Conservation (phyloP, 2,329 filamentous ascomycete genomes). For the Neophaeococcomyces aloes region DNA sequence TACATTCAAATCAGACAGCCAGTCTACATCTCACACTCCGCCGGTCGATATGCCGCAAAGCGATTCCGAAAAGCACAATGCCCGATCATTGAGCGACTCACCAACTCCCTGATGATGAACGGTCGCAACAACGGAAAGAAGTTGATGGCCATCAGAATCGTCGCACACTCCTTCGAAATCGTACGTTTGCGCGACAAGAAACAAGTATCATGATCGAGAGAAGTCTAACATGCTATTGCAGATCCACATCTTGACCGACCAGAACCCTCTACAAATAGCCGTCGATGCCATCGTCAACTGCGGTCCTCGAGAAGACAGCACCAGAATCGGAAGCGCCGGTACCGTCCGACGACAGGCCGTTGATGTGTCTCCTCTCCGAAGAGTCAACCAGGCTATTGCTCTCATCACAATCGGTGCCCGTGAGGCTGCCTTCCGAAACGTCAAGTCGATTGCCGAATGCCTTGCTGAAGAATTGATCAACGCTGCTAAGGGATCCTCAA, state of each 20-base stretch:
- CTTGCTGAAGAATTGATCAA: constrained; percentile 99
- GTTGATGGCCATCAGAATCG: constrained; percentile 99
- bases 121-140: constrained; percentile 99
- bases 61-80: constrained; percentile 99
- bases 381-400: constrained; percentile 99
- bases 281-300: constrained; percentile 99
- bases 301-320: constrained; percentile 98
- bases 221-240: constrained; percentile 33
- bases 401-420: constrained; percentile 98
- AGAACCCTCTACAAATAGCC: constrained; percentile 99
- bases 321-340: constrained; percentile 98
- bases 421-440: constrained; percentile 98
- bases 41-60: constrained; percentile 97
- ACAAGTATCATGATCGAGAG: background rate
- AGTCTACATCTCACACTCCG: constrained; percentile 98
- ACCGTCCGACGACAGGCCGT: constrained; percentile 99
- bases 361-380: constrained; percentile 98
- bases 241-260: constrained; percentile 99
- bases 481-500: constrained; percentile 99
- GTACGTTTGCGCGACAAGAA: constrained; percentile 50
- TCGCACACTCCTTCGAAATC: constrained; percentile 98
- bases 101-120: constrained; percentile 99
- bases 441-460: constrained; percentile 99
- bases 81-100: constrained; percentile 99
- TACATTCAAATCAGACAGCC: constrained; percentile 99